A percentile compares a stretch with the other conserved stretches of the same genome.
These are phyloP conservation scores for Fraxinus sp. DNA, from an alignment of 305 asterid species.

Conservation along the genomic window DNA sequence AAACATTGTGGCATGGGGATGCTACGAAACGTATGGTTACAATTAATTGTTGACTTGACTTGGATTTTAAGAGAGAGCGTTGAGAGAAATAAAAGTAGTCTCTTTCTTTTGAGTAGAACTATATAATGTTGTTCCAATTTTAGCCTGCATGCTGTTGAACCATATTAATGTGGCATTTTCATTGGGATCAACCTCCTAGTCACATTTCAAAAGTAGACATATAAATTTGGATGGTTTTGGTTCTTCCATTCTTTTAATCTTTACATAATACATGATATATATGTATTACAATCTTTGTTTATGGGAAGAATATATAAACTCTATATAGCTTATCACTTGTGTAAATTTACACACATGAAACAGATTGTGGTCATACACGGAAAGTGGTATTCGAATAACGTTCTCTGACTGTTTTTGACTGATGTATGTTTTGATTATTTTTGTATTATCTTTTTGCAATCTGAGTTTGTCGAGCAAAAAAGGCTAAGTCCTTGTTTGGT, in stretches of 20 bases:
- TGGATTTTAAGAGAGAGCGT: no score
- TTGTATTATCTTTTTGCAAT: no score
- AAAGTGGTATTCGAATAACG: not conserved
- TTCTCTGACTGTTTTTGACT: not conserved
- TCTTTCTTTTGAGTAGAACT: not conserved
- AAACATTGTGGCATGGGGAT: no score
- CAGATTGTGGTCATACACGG: not conserved
- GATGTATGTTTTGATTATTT: not conserved
- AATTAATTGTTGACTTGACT: no score
- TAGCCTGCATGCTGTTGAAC: not conserved
- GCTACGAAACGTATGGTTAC: no score
- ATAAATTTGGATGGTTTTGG: slow-evolving; percentile 17
- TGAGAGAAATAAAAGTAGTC: no score
- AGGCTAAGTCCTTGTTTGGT: no score
- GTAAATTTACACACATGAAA: not conserved
- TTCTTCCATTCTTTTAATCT: slow-evolving; percentile 29
- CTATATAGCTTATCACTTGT: not conserved
- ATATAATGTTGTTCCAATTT: not conserved
- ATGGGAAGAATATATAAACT: not conserved
- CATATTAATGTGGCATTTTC: not conserved
- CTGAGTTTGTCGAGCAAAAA: no score
- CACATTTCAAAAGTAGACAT: not conserved
- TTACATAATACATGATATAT: not conserved
- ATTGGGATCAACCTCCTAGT: not conserved
- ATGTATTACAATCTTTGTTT: not conserved